A percentile compares a stretch with the other conserved stretches of the same genome.
Conservation (phyloP, 495 filamentous ascomycete genomes). For the Paragyromitra xinjiangensis region DNA sequence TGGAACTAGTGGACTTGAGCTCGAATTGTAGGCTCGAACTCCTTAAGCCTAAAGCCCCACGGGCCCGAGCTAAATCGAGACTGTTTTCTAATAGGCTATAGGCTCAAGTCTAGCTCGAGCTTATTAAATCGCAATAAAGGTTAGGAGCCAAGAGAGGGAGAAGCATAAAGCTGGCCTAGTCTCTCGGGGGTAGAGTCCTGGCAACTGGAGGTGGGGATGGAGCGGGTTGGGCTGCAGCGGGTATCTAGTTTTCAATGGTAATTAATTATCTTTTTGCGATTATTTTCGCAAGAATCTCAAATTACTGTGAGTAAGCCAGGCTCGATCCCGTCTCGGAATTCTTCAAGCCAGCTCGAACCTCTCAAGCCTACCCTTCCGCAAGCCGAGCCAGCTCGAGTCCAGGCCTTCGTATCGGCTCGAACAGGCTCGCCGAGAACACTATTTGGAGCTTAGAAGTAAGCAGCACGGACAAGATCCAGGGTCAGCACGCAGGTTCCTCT, state of each 20-base stretch:
- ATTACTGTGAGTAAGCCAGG: too few relatives aligned
- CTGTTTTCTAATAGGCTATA: background rate
- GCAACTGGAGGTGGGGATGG: too few relatives aligned
- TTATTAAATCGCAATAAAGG: background rate
- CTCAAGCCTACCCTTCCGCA: background rate
- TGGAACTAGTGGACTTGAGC: background rate
- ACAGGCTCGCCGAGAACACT: background rate
- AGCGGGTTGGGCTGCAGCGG: too few relatives aligned
- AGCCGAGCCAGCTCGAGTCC: background rate
- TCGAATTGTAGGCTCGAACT: background rate
- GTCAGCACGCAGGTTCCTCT: too few relatives aligned
- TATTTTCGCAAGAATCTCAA: too few relatives aligned
- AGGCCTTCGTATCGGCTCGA: background rate
- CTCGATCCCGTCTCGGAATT: background rate
- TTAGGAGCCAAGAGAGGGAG: too few relatives aligned
- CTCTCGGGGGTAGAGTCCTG: background rate
- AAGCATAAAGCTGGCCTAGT: background rate
- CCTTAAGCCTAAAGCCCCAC: too few relatives aligned
- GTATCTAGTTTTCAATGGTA: background rate
- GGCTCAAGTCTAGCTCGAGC: background rate
- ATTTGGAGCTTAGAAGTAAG: background rate
- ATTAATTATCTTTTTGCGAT: too few relatives aligned
- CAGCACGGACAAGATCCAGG: too few relatives aligned
- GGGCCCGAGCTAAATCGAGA: too few relatives aligned
- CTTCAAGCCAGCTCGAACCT: background rate